A percentile compares a stretch with the other conserved stretches of the same genome.
Evolutionary conservation across 225 moss, liverwort and hornwort genomes (phyloP).

Genomic region (Ulota crispa): DNA sequence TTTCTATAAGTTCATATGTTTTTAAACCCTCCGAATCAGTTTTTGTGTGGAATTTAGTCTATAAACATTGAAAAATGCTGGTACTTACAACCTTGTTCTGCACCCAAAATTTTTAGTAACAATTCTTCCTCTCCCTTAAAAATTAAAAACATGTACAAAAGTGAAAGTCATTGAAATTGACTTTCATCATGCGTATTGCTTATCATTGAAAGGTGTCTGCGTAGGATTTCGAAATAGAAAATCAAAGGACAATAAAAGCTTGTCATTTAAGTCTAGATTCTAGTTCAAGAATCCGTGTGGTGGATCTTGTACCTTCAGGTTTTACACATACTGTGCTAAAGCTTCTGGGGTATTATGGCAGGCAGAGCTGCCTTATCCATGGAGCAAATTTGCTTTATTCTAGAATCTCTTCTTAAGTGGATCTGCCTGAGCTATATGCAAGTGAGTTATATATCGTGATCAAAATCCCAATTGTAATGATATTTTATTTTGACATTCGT

Average conservation of each 20-base stretch:
- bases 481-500: neutral
- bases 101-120: neutral
- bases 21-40: neutral
- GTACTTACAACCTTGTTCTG: neutral
- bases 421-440: slow-evolving; percentile 78
- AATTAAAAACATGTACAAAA: neutral
- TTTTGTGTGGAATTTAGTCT: neutral
- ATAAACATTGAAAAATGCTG: neutral
- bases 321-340: slow-evolving; percentile 57
- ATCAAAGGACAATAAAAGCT: slow-evolving; percentile 40
- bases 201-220: neutral
- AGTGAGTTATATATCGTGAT: slow-evolving; percentile 52
- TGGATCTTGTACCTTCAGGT: slow-evolving; percentile 70
- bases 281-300: slow-evolving; percentile 60
- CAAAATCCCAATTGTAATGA: neutral
- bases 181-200: slow-evolving; percentile 10
- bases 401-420: slow-evolving; percentile 65
- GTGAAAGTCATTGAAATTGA: neutral
- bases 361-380: slow-evolving; percentile 86
- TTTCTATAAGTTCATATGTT: neutral
- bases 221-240: slow-evolving; percentile 46
- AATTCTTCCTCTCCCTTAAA: no score
- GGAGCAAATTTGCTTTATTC: slow-evolving; percentile 77
- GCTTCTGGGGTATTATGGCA: slow-evolving; percentile 81
- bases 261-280: slow-evolving; percentile 58